Conservation (phyloP, 768 basidiomycete genomes). For the Tricholomella constricta region DNA sequence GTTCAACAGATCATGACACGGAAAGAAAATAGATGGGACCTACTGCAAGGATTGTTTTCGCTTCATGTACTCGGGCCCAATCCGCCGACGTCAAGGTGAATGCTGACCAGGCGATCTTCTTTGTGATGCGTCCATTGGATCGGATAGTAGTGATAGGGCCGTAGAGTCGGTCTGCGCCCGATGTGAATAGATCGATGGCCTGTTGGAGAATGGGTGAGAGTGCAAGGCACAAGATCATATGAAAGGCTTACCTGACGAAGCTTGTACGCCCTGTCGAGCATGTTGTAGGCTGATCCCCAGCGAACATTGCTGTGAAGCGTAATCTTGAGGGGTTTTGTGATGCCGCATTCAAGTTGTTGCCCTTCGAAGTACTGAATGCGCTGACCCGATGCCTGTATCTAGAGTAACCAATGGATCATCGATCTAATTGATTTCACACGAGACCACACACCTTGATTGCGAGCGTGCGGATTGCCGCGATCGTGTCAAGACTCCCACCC, state of each 20-base stretch:
- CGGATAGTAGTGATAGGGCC: constrained; percentile 12
- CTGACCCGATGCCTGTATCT: constrained; percentile 27
- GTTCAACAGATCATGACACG: too few species aligned
- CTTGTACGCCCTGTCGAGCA: constrained; percentile 19
- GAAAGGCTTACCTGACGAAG: constrained; percentile 21
- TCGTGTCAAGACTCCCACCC: constrained; percentile 25
- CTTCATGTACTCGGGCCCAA: constrained; percentile 8
- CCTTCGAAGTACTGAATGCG: constrained; percentile 24
- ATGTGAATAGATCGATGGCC: constrained; percentile 13
- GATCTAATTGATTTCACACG: neutral
- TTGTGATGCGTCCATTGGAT: neutral
- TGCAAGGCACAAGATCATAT: neutral
- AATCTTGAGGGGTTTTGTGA: constrained; percentile 18
- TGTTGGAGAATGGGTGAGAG: constrained; percentile 1
- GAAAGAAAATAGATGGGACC: neutral
- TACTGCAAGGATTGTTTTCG: constrained; percentile 3
- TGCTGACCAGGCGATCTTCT: constrained; percentile 10
- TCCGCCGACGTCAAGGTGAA: constrained; percentile 5
- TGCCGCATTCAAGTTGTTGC: constrained; percentile 17
- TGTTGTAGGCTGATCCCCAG: constrained; percentile 27
- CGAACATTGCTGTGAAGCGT: constrained; percentile 25
- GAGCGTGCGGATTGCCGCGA: constrained; percentile 28
- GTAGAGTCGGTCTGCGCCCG: neutral
- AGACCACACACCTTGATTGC: constrained; percentile 29
- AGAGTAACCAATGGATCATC: neutral